A percentile compares a stretch with the other conserved stretches of the same genome.
Conservation (phyloP, 768 basidiomycete species). For the Termitomyces sp. region DNA sequence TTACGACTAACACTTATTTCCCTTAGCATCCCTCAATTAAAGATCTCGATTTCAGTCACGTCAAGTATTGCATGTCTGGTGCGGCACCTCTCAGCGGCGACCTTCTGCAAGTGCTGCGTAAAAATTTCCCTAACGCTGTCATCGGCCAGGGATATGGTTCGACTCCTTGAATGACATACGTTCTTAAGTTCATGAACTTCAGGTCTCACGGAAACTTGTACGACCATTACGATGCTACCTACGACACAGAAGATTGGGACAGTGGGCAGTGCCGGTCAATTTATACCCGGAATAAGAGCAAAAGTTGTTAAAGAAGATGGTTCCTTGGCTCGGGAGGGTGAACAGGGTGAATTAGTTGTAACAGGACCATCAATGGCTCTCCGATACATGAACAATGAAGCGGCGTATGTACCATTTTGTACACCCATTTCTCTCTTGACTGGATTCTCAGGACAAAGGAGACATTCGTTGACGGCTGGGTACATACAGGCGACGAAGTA, state of each 20-base stretch:
- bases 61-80: constrained; percentile 55
- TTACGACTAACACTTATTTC: background rate
- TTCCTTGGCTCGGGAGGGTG: constrained; percentile 50
- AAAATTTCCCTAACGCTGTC: constrained; percentile 54
- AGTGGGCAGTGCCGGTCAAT: constrained; percentile 54
- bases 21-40: constrained; percentile 50
- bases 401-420: constrained; percentile 46
- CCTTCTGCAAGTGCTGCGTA: constrained; percentile 42
- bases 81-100: constrained; percentile 66
- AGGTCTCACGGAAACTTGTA: constrained; percentile 68
- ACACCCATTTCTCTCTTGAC: background rate
- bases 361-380: constrained; percentile 60
- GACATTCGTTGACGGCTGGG: constrained; percentile 64
- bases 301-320: constrained; percentile 61
- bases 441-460: constrained; percentile 49
- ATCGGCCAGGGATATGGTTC: constrained; percentile 67
- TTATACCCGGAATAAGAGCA: constrained; percentile 57
- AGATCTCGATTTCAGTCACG: constrained; percentile 47
- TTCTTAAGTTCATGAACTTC: background rate
- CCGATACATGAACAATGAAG: constrained; percentile 54
- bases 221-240: constrained; percentile 48
- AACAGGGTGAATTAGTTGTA: constrained; percentile 62
- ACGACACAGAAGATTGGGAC: constrained; percentile 42
- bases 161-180: constrained; percentile 1
- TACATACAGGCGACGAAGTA: constrained; percentile 73